Percentiles rank a stretch among this genome's conserved stretches.
These are phyloP conservation scores for Dactylellina parvicollis DNA, from an alignment of 2,329 filamentous ascomycete genomes.

Conservation along the genomic window DNA sequence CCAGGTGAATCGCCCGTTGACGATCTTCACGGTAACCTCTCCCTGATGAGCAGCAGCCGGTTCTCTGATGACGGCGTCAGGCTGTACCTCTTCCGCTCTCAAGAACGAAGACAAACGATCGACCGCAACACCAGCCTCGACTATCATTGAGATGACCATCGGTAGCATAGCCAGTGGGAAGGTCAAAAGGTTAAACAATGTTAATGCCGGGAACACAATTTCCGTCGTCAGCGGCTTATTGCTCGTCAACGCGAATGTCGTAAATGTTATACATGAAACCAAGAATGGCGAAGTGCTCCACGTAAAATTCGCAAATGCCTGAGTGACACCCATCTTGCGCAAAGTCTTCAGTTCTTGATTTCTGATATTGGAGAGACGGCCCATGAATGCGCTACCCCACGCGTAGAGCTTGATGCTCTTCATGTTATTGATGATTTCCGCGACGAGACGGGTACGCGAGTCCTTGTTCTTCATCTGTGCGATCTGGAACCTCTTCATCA, in stretches of 20 bases:
- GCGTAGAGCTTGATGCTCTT: slow-evolving; percentile 99
- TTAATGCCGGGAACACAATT: slow-evolving; percentile 91
- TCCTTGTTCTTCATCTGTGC: slow-evolving; percentile 99
- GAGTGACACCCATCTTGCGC: slow-evolving; percentile 92
- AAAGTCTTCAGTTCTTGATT: slow-evolving; percentile 95
- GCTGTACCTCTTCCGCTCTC: slow-evolving; percentile 86
- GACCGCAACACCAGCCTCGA: slow-evolving; percentile 94
- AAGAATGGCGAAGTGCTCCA: slow-evolving; percentile 98
- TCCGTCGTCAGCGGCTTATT: slow-evolving; percentile 86
- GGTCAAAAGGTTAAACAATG: slow-evolving; percentile 93
- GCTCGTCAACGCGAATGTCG: slow-evolving; percentile 87
- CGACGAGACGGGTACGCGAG: slow-evolving; percentile 88
- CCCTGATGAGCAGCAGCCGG: slow-evolving; percentile 78
- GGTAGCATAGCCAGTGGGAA: slow-evolving; percentile 94
- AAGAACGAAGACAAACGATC: slow-evolving; percentile 85
- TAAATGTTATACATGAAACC: slow-evolving; percentile 95
- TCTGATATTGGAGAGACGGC: slow-evolving; percentile 92
- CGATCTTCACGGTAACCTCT: slow-evolving; percentile 85
- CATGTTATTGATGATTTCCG: slow-evolving; percentile 99
- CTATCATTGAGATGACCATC: slow-evolving; percentile 97
- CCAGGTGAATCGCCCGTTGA: slow-evolving; percentile 92
- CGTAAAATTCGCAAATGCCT: slow-evolving; percentile 94
- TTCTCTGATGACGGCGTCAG: slow-evolving; percentile 78
- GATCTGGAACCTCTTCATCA: slow-evolving; percentile 96
- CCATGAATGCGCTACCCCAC: slow-evolving; percentile 97